Evolutionary conservation across 106 monocot genomes (phyloP).

Genomic region (Phalaenopsis aphrodite): DNA sequence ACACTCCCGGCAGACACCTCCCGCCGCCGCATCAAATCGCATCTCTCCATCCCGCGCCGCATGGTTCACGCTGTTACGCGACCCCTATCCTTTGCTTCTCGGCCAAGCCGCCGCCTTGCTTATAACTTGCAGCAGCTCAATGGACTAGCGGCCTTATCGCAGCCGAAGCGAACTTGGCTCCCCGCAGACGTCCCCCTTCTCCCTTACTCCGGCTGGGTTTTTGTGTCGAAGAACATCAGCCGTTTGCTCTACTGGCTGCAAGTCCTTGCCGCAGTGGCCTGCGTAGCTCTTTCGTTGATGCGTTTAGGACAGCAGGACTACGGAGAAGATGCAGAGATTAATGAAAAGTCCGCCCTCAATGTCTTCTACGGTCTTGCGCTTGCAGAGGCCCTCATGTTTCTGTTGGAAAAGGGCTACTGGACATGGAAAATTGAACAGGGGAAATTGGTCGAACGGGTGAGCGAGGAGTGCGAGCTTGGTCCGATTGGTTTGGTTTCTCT

Average conservation of each 20-base stretch:
- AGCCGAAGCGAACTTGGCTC: conserved; percentile 16
- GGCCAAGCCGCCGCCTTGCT: not conserved
- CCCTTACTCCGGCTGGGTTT: conserved; percentile 14
- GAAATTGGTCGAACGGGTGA: conserved; percentile 30
- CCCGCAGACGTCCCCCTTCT: conserved; percentile 16
- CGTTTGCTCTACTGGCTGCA: conserved; percentile 38
- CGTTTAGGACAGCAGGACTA: conserved; percentile 34
- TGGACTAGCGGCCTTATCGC: not conserved
- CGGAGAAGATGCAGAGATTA: conserved; percentile 10
- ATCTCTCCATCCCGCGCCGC: not conserved
- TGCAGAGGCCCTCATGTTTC: conserved; percentile 42
- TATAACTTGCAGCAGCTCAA: conserved; percentile 15
- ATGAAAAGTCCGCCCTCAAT: conserved; percentile 24
- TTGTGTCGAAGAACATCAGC: conserved; percentile 30
- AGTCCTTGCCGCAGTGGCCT: conserved; percentile 30
- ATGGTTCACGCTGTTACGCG: not conserved
- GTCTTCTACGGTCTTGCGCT: conserved; percentile 55
- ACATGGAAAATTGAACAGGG: conserved; percentile 18
- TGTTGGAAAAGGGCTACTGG: conserved; percentile 59
- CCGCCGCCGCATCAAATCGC: not conserved
- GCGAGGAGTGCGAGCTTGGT: conserved; percentile 31
- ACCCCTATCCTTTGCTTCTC: not conserved
- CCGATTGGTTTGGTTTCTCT: conserved; percentile 19
- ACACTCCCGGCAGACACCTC: not conserved
- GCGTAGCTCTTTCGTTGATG: conserved; percentile 31